Conservation (phyloP, 768 basidiomycete species). For the Suillus plorans region DNA sequence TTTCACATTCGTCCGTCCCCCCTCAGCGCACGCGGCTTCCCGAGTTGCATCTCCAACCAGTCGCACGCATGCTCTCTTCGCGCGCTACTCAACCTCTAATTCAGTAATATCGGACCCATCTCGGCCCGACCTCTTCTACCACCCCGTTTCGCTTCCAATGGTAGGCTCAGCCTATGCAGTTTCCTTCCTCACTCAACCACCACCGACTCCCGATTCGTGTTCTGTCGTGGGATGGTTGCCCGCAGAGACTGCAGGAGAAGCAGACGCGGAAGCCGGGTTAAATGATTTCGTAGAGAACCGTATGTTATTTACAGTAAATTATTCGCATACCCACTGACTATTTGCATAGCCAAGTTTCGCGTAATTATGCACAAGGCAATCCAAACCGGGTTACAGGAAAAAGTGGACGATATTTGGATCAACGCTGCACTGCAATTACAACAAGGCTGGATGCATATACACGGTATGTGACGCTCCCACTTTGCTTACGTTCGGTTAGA, state of each 20-base stretch:
- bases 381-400: slow-evolving; percentile 50
- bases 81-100: slow-evolving; percentile 19
- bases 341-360: slow-evolving; percentile 48
- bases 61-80: background rate
- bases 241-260: slow-evolving; percentile 24
- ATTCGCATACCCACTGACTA: background rate
- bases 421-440: slow-evolving; percentile 65
- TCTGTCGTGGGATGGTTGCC: slow-evolving; percentile 73
- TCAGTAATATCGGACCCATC: slow-evolving; percentile 48
- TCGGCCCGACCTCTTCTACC: slow-evolving; percentile 73
- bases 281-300: slow-evolving; percentile 75
- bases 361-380: slow-evolving; percentile 61
- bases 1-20: background rate
- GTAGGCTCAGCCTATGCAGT: slow-evolving; percentile 53
- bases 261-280: slow-evolving; percentile 48
- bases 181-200: slow-evolving; percentile 55
- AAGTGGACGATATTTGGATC: slow-evolving; percentile 62
- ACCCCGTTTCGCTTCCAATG: slow-evolving; percentile 54
- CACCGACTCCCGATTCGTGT: slow-evolving; percentile 43
- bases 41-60: slow-evolving; percentile 7
- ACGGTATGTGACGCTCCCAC: slow-evolving; percentile 37
- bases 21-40: background rate
- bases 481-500: background rate
- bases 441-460: slow-evolving; percentile 90
- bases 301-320: slow-evolving; percentile 34